Evolutionary conservation across 306 rosid genomes (phyloP), one percentile per base, ranked within the genome.

Genomic region (Delonix regia): DNA sequence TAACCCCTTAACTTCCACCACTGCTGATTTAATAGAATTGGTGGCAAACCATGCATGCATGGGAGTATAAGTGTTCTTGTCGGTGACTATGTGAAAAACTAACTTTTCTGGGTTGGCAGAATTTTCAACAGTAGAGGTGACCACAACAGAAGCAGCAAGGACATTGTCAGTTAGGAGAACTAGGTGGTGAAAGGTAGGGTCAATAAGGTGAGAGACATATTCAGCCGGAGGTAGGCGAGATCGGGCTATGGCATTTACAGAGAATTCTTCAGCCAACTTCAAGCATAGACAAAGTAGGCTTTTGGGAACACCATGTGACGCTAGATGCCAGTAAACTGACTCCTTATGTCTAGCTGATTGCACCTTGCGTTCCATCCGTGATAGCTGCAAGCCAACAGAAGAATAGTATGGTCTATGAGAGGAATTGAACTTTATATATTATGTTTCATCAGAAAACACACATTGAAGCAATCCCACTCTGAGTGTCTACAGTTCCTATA

Each of bases 41-140:
- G 82, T 83, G 70, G 98, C 97, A 84, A 94, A 94, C 98, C 97
- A 94, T n/a, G 98, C 91, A 81, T 94, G 97, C 98, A 94, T 92
- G 36, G 97, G 86, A 56, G 94, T 89, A 67, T 87, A 94, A 44
- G 98, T 94, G 75, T 94, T 89, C 88, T 90, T 92, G 83, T 94
- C 97, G 1, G 97, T 94, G 68, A 94, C 89, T 34, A 94, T 87
- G 80, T 94, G 98, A 78, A 94, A 90, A 59, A 92, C 90, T 82
- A 94, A 71, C 2, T 86, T 92, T 69, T 85, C 90, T 14, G 97
- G 97, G 81, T 85, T 82, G 80, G 82, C 85, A 9, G 97, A 94
- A 73, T 75, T 89, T 81, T 88, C 85, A 76, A 90, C 53, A 0
- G 97, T 74, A 52, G 98, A 92, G 30, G 93, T 86, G 72, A 94